Evolutionary conservation across 352 stramenopile species (phyloP), one percentile per base, ranked within the genome.

Genomic region (Thalassiosira mediterranea): DNA sequence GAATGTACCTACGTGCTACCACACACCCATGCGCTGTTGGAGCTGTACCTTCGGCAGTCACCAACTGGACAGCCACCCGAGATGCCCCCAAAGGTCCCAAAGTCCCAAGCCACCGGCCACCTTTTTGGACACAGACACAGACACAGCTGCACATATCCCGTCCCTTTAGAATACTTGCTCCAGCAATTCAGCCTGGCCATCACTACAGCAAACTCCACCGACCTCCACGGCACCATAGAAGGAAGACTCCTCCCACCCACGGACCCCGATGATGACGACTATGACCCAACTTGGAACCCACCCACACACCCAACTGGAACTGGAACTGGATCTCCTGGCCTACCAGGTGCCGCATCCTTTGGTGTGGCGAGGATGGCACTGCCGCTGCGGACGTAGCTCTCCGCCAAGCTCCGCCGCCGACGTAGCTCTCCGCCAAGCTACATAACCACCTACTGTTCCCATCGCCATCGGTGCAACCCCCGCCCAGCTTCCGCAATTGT

Each of bases 41-140:
- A 2, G 19, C 58, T 1, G 40, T 60, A 13, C 44, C 3, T 21
- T 2, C 31, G 1, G 46, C 47, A 4, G 25, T 13, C 21, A 4
- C 7, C 4, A 11, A 4, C 1, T 67, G 58, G 40, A 67, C 38
- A 23, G 19, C 17, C n/a, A n/a, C n/a, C n/a, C n/a, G n/a, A 7
- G 13, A 7, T 7, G 13, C 34, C 7, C 13, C 7, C 7, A 13
- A 13, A 42, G 13, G 34, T 13, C 7, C 34, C 34, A 42, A 13
- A 42, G n/a, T 42, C 7, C 7, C 7, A 7, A 10, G 17, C 17
- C 19, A 38, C 21, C 11, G 4, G 26, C 7, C 34, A 31, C 17
- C 59, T 61, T 32, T 70, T 51, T 13, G 61, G 61, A 1, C 28
- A 61, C 32, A n/a, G n/a, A n/a, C n/a, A n/a, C n/a, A n/a, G n/a